Conservation (phyloP, 345 rosid genomes). For the Schrenkiella parvula region DNA sequence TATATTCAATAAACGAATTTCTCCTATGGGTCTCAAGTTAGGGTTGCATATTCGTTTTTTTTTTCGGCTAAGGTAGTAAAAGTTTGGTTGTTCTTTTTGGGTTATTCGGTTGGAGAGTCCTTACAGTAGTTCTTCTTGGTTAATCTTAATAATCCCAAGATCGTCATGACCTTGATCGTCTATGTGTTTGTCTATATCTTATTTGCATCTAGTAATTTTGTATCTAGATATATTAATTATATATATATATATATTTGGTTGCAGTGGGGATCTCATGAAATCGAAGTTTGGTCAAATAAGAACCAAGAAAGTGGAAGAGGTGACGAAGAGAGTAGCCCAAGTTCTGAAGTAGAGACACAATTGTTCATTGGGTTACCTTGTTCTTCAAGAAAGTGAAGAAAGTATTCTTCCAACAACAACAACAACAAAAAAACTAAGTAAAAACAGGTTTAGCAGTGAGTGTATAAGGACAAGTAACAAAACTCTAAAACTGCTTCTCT, state of each 20-base stretch:
- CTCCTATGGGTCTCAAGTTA: constrained; percentile 6
- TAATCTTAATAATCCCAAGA: not conserved
- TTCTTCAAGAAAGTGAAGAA: constrained; percentile 42
- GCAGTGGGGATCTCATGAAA: constrained; percentile 42
- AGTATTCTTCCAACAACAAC: not conserved
- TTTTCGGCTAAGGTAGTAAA: not conserved
- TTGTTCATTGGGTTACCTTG: constrained; percentile 76
- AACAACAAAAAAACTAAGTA: not conserved
- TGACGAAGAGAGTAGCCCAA: constrained; percentile 44
- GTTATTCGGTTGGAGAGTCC: not conserved
- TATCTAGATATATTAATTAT: not conserved
- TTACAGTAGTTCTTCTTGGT: not conserved
- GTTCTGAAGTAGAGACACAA: constrained; percentile 81
- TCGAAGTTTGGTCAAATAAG: constrained; percentile 20
- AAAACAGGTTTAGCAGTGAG: constrained; percentile 20
- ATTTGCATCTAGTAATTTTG: not conserved
- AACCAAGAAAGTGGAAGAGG: constrained; percentile 27
- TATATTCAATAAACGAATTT: not conserved
- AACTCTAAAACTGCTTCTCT: constrained; percentile 25
- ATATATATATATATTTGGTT: not conserved
- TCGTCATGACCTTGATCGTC: not conserved
- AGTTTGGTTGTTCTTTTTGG: not conserved
- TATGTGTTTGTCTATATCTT: not conserved
- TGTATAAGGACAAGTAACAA: constrained; percentile 21
- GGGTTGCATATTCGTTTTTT: constrained; percentile 9